A percentile compares a stretch with the other conserved stretches of the same genome.
These are phyloP conservation scores for Kickxella alabastrina DNA, from an alignment of 192 early-diverging fungal genomes.

Conservation along the genomic window DNA sequence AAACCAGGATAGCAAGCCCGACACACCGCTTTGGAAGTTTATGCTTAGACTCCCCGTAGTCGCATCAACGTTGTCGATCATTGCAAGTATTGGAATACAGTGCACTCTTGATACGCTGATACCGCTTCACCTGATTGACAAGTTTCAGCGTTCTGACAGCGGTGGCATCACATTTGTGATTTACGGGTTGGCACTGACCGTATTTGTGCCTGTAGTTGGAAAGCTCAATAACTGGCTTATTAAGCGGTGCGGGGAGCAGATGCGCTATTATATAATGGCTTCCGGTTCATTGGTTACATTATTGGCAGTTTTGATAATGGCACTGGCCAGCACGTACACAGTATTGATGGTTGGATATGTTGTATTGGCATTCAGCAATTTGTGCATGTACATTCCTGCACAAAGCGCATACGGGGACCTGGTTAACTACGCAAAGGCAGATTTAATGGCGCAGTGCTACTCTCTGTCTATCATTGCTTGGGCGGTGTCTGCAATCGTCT, in stretches of 20 bases:
- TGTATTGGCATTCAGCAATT: constrained; percentile 14
- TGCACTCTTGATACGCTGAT: constrained; percentile 26
- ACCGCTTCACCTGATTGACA: constrained; percentile 26
- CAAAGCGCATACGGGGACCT: constrained; percentile 36
- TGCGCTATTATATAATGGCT: constrained; percentile 28
- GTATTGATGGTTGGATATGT: constrained; percentile 29
- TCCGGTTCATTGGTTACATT: constrained; percentile 14
- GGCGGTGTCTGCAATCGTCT: constrained; percentile 18
- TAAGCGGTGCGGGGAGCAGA: constrained; percentile 9
- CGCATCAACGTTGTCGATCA: constrained; percentile 14
- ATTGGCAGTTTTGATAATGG: constrained; percentile 11
- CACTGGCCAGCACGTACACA: constrained; percentile 17
- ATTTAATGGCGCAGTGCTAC: constrained; percentile 29
- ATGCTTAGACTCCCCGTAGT: constrained; percentile 15
- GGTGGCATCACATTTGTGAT: constrained; percentile 29
- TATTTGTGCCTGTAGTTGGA: constrained; percentile 18
- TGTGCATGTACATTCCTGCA: constrained; percentile 26
- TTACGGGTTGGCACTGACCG: constrained; percentile 18
- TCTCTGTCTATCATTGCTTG: constrained; percentile 18
- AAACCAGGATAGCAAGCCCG: background rate
- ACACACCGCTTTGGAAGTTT: constrained; percentile 19
- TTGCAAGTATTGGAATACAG: constrained; percentile 20
- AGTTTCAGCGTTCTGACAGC: constrained; percentile 2
- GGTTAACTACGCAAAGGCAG: constrained; percentile 14
- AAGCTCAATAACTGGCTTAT: constrained; percentile 17